Percentiles rank a stretch among this genome's conserved stretches.
phyloP scores from a whole-genome alignment of 2,329 filamentous ascomycete species.

The Colletotrichum shisoi region DNA sequence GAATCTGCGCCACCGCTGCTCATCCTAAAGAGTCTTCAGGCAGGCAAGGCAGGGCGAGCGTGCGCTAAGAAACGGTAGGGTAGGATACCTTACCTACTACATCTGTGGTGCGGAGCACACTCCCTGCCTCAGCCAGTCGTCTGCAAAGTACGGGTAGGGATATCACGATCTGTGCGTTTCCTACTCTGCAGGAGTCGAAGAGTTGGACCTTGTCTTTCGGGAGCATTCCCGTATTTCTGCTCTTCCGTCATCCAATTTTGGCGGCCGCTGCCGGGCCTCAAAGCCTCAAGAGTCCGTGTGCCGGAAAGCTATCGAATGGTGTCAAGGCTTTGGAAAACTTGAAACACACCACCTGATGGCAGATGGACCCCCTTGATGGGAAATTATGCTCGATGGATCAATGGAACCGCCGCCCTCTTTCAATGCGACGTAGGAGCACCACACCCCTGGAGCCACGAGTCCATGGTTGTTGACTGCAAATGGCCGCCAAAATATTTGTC shows the following conservation, averaged over 20 bases:
- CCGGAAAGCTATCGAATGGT: conserved; percentile 24
- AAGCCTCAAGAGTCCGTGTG: conserved; percentile 27
- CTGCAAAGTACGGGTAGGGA: conserved; percentile 3
- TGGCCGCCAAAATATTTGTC: not conserved
- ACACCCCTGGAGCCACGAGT: conserved; percentile 17
- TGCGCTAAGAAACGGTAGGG: conserved; percentile 17
- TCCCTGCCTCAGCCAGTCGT: conserved; percentile 14
- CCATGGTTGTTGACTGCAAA: not conserved
- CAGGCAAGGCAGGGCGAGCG: conserved; percentile 10
- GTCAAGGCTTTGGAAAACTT: conserved; percentile 31
- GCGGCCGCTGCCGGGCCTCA: conserved; percentile 26
- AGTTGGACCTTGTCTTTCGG: not conserved
- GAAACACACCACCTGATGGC: conserved; percentile 40
- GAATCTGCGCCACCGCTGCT: conserved; percentile 22
- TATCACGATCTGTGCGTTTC: conserved; percentile 5
- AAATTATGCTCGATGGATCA: conserved; percentile 26
- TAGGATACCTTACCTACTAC: conserved; percentile 24
- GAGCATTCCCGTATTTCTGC: conserved; percentile 16
- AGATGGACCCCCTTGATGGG: conserved; percentile 29
- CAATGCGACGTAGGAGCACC: conserved; percentile 23
- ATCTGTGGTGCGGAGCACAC: conserved; percentile 31
- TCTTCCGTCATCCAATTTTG: conserved; percentile 12
- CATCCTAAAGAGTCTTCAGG: conserved; percentile 25
- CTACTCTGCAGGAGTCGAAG: not conserved
- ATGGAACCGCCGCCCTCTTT: conserved; percentile 30